These are phyloP conservation scores for Microdochium paspali DNA, from an alignment of 2,329 filamentous ascomycete species.

Conservation along the genomic window DNA sequence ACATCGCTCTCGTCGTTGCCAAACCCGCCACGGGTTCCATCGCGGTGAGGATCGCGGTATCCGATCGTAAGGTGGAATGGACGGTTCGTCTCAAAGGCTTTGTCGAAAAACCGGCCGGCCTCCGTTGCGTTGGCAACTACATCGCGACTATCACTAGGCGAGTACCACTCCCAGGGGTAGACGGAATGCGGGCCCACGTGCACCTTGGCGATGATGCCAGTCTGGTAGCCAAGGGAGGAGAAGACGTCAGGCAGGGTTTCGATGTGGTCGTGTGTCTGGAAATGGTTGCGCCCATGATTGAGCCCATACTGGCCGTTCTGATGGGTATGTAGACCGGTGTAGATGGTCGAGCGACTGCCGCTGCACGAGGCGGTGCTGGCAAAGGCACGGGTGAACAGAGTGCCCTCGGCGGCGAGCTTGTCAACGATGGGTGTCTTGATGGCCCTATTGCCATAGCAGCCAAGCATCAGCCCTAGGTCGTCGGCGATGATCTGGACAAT, in stretches of 20 bases:
- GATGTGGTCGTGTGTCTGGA: conserved; percentile 32
- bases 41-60: conserved; percentile 35
- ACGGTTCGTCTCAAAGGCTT: conserved; percentile 15
- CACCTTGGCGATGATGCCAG: conserved; percentile 31
- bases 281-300: conserved; percentile 17
- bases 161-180: conserved; percentile 31
- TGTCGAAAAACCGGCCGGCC: conserved; percentile 29
- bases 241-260: conserved; percentile 29
- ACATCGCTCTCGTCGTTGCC: conserved; percentile 27
- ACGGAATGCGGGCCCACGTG: conserved; percentile 30
- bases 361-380: conserved; percentile 37
- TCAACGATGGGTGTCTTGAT: conserved; percentile 30
- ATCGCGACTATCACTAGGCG: conserved; percentile 31
- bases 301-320: conserved; percentile 32
- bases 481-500: conserved; percentile 30
- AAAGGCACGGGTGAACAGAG: conserved; percentile 28
- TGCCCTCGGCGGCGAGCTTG: conserved; percentile 24
- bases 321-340: conserved; percentile 38
- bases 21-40: conserved; percentile 28
- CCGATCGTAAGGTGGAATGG: conserved; percentile 36
- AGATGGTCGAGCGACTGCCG: conserved; percentile 34
- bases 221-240: conserved; percentile 26
- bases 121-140: conserved; percentile 19
- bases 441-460: conserved; percentile 21
- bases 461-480: conserved; percentile 27